phyloP scores from a whole-genome alignment of 495 filamentous ascomycete species.

The Xylaria curta region DNA sequence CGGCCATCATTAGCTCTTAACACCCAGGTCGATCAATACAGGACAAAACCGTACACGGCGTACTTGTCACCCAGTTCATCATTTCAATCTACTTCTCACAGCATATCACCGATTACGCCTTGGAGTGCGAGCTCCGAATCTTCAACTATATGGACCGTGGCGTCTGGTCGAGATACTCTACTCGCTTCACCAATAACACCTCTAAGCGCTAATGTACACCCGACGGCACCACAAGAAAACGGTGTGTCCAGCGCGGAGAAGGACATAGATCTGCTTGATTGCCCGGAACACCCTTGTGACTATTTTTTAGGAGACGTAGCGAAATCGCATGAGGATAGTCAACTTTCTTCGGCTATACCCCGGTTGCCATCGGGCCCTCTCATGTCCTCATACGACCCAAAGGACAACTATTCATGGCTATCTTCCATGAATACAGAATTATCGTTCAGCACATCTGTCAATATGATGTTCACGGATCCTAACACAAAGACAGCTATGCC shows the following conservation, averaged over 20 bases:
- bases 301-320: conserved; percentile 38
- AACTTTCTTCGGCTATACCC: conserved; percentile 29
- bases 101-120: conserved; percentile 39
- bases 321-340: conserved; percentile 46
- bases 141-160: conserved; percentile 33
- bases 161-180: conserved; percentile 30
- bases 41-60: conserved; percentile 30
- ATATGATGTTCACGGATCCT: conserved; percentile 43
- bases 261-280: conserved; percentile 15
- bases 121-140: conserved; percentile 34
- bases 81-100: conserved; percentile 35
- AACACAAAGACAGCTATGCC: conserved; percentile 27
- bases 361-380: conserved; percentile 39
- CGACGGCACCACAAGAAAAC: conserved; percentile 24
- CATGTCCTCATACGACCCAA: conserved; percentile 37
- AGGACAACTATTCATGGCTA: conserved; percentile 40
- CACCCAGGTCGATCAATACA: conserved; percentile 38
- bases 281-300: conserved; percentile 32
- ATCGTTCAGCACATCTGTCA: conserved; percentile 38
- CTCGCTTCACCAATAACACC: conserved; percentile 42
- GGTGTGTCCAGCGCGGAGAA: conserved; percentile 20
- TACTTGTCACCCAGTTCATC: conserved; percentile 39
- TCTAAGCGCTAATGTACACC: conserved; percentile 25
- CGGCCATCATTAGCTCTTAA: conserved; percentile 39
- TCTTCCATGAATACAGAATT: conserved; percentile 34